These are phyloP conservation scores for Erysimum cheiranthoides DNA, from an alignment of 345 rosid genomes.

Conservation along the genomic window DNA sequence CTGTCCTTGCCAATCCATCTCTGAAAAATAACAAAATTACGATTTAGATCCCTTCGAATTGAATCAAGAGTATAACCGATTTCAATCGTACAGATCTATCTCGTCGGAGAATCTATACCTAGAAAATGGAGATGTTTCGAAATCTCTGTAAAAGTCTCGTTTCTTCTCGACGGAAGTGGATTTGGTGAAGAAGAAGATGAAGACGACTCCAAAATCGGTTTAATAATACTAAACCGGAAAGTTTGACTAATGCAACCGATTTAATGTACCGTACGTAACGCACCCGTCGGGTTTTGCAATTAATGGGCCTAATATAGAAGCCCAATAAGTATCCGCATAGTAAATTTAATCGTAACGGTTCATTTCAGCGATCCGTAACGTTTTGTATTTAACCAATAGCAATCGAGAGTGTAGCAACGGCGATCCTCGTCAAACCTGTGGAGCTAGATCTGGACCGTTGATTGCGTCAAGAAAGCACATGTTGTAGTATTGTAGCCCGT, in stretches of 20 bases:
- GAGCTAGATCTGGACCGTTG: background rate
- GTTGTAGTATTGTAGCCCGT: conserved; percentile 15
- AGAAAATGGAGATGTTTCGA: background rate
- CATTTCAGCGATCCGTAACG: conserved; percentile 11
- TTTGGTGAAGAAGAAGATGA: conserved; percentile 19
- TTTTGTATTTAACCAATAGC: conserved; percentile 21
- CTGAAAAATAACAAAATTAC: background rate
- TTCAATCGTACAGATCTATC: background rate
- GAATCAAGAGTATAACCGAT: background rate
- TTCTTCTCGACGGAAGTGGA: conserved; percentile 19
- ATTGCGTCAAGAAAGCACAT: conserved; percentile 34
- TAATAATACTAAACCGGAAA: conserved; percentile 13
- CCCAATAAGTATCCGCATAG: background rate
- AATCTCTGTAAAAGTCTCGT: conserved; percentile 3
- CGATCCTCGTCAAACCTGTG: conserved; percentile 33
- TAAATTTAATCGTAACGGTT: background rate
- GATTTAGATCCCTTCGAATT: conserved; percentile 6
- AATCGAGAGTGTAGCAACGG: background rate
- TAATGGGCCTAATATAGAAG: conserved; percentile 24
- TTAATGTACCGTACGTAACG: background rate
- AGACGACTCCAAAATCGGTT: conserved; percentile 10
- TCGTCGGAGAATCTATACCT: background rate
- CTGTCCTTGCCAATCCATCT: conserved; percentile 99
- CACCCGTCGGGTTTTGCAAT: background rate
- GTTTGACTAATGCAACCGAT: conserved; percentile 17